phyloP scores from a whole-genome alignment of 1,284 basidiomycete species.

The Apiotrichum siamense region DNA sequence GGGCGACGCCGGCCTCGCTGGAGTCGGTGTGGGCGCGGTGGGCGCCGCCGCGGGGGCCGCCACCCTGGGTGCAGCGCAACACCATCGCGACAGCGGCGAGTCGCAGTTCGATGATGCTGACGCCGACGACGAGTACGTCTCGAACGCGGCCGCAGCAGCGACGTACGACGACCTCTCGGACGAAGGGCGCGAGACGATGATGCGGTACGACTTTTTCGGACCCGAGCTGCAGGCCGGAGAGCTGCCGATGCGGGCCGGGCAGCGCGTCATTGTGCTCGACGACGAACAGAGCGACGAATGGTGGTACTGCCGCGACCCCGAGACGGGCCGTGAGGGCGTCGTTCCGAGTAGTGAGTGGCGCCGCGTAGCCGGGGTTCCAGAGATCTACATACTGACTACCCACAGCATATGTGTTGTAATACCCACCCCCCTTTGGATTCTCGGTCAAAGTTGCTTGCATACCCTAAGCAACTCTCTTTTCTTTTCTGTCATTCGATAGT shows the following conservation, averaged over 20 bases:
- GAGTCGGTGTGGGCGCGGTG: conserved; percentile 5
- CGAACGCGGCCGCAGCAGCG: conserved; percentile 31
- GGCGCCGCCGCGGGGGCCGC: conserved; percentile 26
- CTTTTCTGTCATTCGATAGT: neutral
- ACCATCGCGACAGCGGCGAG: conserved; percentile 31
- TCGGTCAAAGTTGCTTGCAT: no score
- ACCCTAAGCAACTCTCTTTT: neutral
- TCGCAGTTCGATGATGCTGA: conserved; percentile 10
- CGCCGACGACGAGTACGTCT: conserved; percentile 1
- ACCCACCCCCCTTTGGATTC: no score
- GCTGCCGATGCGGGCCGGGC: conserved; percentile 40
- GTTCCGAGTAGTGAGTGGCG: conserved; percentile 60
- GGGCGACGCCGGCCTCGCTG: no score
- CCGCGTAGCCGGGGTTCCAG: neutral
- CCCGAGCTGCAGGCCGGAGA: conserved; percentile 41
- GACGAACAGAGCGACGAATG: conserved; percentile 56
- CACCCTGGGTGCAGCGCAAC: no score
- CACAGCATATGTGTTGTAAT: neutral
- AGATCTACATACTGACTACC: neutral
- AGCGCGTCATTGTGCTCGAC: conserved; percentile 37
- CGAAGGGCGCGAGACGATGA: conserved; percentile 42
- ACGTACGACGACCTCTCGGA: conserved; percentile 22
- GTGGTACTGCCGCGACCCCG: conserved; percentile 81
- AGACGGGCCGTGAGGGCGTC: conserved; percentile 72
- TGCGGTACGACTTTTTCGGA: conserved; percentile 42